Conservation (phyloP, 1,139 yeast genomes). For the Martiniozyma asiatica region DNA sequence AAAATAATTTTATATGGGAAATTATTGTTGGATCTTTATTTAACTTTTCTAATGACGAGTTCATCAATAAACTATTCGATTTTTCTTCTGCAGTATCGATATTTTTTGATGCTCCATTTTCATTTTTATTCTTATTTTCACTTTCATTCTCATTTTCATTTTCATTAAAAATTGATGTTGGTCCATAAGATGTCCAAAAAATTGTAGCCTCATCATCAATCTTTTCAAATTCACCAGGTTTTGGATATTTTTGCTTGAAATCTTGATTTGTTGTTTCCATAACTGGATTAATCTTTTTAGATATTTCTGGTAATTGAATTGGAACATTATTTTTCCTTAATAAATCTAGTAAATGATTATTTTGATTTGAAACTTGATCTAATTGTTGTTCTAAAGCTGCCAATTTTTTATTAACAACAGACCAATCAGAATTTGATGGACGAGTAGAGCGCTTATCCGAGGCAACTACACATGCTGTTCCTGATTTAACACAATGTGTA, state of each 20-base stretch:
- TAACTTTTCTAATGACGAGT: constrained; percentile 3
- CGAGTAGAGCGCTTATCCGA: constrained; percentile 8
- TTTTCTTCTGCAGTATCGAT: background rate
- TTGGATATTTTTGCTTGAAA: constrained; percentile 7
- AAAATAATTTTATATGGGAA: constrained; percentile 34
- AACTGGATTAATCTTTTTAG: background rate
- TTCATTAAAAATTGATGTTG: constrained; percentile 12
- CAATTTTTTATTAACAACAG: background rate
- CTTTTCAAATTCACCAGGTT: constrained; percentile 7
- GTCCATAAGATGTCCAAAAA: constrained; percentile 11
- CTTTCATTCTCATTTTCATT: too few relatives aligned
- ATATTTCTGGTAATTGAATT: constrained; percentile 1
- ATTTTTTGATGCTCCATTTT: constrained; percentile 3
- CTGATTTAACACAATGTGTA: constrained; percentile 5
- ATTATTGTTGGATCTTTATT: constrained; percentile 9
- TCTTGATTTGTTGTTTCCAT: background rate
- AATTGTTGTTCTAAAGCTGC: constrained; percentile 2
- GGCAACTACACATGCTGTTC: constrained; percentile 4
- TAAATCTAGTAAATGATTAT: background rate
- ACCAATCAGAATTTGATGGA: constrained; percentile 4
- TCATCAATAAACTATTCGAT: background rate
- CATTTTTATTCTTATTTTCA: too few relatives aligned
- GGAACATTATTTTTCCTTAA: background rate
- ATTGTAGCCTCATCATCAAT: constrained; percentile 2
- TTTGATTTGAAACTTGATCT: constrained; percentile 2